Conservation (phyloP, 2,329 filamentous ascomycete species). For the Ascochyta pisi region DNA sequence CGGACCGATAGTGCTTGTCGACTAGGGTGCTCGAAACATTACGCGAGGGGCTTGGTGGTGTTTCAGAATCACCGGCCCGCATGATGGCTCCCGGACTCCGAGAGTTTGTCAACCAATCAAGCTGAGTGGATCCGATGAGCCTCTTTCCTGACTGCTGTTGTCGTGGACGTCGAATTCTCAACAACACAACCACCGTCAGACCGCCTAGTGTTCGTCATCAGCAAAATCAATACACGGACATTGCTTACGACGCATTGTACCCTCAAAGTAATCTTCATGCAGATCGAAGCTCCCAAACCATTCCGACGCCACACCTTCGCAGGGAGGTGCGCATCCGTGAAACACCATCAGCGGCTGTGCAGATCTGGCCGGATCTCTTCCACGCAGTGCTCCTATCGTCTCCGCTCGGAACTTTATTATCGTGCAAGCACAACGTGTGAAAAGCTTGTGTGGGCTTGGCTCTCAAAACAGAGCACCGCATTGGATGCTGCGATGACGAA, state of each 20-base stretch:
- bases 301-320: constrained; percentile 4
- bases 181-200: constrained; percentile 2
- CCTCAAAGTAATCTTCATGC: neutral
- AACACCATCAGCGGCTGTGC: constrained; percentile 15
- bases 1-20: neutral
- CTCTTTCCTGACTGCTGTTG: neutral
- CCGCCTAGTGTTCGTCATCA: constrained; percentile 1
- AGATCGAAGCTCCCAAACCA: constrained; percentile 2
- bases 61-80: constrained; percentile 20
- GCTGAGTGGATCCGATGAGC: constrained; percentile 3
- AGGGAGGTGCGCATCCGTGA: constrained; percentile 8
- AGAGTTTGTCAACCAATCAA: constrained; percentile 8
- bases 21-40: constrained; percentile 9
- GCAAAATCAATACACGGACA: neutral
- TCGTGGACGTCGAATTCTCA: neutral
- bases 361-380: constrained; percentile 6
- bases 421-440: constrained; percentile 15
- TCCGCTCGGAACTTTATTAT: constrained; percentile 6
- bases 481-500: constrained; percentile 11
- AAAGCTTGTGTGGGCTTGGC: constrained; percentile 27
- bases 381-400: neutral
- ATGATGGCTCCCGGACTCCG: constrained; percentile 16
- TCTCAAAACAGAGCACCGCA: neutral
- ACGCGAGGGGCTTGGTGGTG: constrained; percentile 2
- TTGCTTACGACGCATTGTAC: constrained; percentile 9